phyloP scores from a whole-genome alignment of 2,329 filamentous ascomycete genomes.

The Sclerotinia spermophila region DNA sequence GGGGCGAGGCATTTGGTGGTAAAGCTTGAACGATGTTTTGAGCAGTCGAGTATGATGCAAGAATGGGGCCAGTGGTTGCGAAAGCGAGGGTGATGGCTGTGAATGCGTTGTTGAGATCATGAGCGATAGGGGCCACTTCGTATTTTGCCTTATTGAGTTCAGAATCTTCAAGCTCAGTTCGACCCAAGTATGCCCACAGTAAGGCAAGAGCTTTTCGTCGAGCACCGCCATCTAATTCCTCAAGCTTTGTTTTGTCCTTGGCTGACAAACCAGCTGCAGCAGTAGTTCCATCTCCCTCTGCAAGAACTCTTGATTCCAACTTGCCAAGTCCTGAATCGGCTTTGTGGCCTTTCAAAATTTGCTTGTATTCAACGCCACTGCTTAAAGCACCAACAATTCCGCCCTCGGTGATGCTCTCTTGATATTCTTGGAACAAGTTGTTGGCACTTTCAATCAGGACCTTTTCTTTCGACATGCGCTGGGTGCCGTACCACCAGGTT shows the following conservation, averaged over 20 bases:
- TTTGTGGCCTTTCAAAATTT: slow-evolving; percentile 71
- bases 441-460: slow-evolving; percentile 91
- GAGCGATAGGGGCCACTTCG: slow-evolving; percentile 81
- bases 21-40: slow-evolving; percentile 90
- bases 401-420: slow-evolving; percentile 75
- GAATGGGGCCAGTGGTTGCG: slow-evolving; percentile 75
- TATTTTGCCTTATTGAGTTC: slow-evolving; percentile 81
- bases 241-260: slow-evolving; percentile 73
- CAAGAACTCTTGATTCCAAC: slow-evolving; percentile 76
- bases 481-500: slow-evolving; percentile 98
- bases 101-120: slow-evolving; percentile 81
- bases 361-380: slow-evolving; percentile 79
- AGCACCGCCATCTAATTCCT: slow-evolving; percentile 73
- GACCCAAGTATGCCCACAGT: slow-evolving; percentile 91
- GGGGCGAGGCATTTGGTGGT: slow-evolving; percentile 75
- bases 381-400: slow-evolving; percentile 79
- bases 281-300: slow-evolving; percentile 50
- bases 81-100: slow-evolving; percentile 84
- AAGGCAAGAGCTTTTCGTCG: slow-evolving; percentile 84
- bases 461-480: slow-evolving; percentile 87
- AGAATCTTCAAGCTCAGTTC: slow-evolving; percentile 77
- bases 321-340: slow-evolving; percentile 77
- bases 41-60: slow-evolving; percentile 75
- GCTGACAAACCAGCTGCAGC: slow-evolving; percentile 58
- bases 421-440: slow-evolving; percentile 89